Conservation (phyloP, 345 rosid genomes). For the Sisymbrium altissimum region DNA sequence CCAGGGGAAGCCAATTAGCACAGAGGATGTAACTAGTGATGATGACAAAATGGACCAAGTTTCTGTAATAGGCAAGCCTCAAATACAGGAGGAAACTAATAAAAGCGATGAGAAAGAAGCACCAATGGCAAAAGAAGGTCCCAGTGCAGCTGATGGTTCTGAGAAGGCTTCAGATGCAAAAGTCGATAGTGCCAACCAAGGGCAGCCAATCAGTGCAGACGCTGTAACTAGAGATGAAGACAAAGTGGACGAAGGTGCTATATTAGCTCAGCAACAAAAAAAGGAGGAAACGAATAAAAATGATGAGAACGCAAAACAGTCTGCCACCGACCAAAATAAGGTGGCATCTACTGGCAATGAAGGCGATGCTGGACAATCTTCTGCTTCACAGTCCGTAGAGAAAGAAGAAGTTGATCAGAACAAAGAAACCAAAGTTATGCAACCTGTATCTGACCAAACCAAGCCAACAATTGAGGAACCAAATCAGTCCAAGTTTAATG, state of each 20-base stretch:
- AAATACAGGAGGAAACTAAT: constrained; percentile 38
- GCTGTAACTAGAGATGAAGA: constrained; percentile 33
- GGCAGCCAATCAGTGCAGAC: constrained; percentile 33
- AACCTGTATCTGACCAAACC: constrained; percentile 45
- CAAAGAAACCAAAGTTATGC: constrained; percentile 47
- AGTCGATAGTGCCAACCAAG: constrained; percentile 30
- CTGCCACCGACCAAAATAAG: constrained; percentile 47
- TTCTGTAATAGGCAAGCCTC: constrained; percentile 35
- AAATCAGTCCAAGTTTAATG: constrained; percentile 45
- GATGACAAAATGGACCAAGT: constrained; percentile 40
- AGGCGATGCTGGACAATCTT: constrained; percentile 43
- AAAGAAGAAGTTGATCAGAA: constrained; percentile 49
- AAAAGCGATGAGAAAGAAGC: constrained; percentile 46
- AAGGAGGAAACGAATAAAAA: constrained; percentile 40
- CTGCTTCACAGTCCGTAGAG: constrained; percentile 51
- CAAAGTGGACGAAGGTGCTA: constrained; percentile 42
- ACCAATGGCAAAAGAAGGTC: constrained; percentile 35
- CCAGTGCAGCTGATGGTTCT: constrained; percentile 33
- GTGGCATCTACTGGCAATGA: constrained; percentile 27
- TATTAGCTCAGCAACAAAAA: constrained; percentile 34
- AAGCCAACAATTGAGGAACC: constrained; percentile 40
- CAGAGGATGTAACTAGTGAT: constrained; percentile 35
- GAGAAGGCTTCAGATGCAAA: constrained; percentile 42
- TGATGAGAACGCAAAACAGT: constrained; percentile 43
- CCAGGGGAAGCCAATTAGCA: constrained; percentile 36